phyloP scores from a whole-genome alignment of 2,329 filamentous ascomycete species.

The Fusarium haematococcum region DNA sequence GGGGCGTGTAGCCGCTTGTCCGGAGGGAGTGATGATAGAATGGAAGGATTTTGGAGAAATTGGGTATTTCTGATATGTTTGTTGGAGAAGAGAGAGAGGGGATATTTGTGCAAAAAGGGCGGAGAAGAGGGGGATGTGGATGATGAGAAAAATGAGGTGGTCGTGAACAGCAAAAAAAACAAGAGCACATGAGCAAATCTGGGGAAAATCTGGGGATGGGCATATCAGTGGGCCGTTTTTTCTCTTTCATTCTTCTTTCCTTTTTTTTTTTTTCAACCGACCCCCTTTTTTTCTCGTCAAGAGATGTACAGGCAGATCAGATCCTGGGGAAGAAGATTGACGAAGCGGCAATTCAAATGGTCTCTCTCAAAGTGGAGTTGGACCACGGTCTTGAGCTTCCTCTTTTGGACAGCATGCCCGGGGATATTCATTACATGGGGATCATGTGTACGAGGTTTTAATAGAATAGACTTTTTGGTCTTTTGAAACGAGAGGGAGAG shows the following conservation, averaged over 20 bases:
- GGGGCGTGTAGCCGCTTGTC: constrained; percentile 13
- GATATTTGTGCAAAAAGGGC: background rate
- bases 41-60: background rate
- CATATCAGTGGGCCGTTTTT: background rate
- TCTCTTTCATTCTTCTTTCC: background rate
- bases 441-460: background rate
- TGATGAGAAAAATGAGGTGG: background rate
- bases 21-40: background rate
- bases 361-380: background rate
- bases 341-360: background rate
- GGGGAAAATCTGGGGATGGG: background rate
- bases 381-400: background rate
- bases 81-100: background rate
- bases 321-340: constrained; percentile 3
- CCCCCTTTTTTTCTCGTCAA: background rate
- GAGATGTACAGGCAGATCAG: background rate
- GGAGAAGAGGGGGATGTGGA: background rate
- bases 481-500: background rate
- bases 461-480: background rate
- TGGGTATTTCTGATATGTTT: background rate
- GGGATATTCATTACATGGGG: background rate
- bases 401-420: background rate
- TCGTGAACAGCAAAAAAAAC: background rate
- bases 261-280: background rate
- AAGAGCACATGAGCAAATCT: background rate